A percentile compares a stretch with the other conserved stretches of the same genome.
phyloP scores from a whole-genome alignment of 164 flowering plant genomes.

The Warburgia ugandensis region DNA sequence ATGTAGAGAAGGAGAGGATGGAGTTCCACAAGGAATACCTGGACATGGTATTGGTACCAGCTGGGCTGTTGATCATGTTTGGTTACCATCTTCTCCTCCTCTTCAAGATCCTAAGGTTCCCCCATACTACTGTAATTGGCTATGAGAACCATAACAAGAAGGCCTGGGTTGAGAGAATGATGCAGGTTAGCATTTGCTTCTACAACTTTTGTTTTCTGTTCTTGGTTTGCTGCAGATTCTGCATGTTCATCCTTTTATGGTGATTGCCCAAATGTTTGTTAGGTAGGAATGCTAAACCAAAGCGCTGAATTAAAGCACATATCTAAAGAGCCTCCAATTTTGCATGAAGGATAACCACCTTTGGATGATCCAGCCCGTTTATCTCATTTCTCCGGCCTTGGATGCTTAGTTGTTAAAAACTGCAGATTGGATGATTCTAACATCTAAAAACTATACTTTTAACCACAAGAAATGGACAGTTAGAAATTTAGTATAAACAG shows the following conservation, averaged over 20 bases:
- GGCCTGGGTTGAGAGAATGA: conserved; percentile 59
- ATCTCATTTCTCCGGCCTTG: no score
- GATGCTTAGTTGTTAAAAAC: no score
- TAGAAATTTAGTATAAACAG: no score
- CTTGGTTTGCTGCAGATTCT: no score
- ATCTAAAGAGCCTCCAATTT: no score
- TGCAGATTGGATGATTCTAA: no score
- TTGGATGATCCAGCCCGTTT: no score
- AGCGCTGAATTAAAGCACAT: neutral
- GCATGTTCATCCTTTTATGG: neutral
- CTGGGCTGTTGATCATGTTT: conserved; percentile 49
- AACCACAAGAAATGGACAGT: no score
- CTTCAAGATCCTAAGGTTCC: conserved; percentile 34
- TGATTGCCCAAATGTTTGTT: neutral
- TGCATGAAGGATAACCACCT: no score
- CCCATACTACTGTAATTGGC: conserved; percentile 53
- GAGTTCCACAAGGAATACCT: conserved; percentile 37
- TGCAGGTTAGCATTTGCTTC: conserved; percentile 38
- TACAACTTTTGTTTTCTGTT: neutral
- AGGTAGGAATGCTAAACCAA: neutral
- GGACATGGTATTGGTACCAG: conserved; percentile 57
- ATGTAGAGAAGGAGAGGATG: conserved; percentile 17
- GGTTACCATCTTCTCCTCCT: conserved; percentile 54
- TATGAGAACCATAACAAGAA: conserved; percentile 58
- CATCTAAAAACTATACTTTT: no score